These are phyloP conservation scores for Verticillium zaregamsianum DNA, from an alignment of 2,329 filamentous ascomycete species.

Conservation along the genomic window DNA sequence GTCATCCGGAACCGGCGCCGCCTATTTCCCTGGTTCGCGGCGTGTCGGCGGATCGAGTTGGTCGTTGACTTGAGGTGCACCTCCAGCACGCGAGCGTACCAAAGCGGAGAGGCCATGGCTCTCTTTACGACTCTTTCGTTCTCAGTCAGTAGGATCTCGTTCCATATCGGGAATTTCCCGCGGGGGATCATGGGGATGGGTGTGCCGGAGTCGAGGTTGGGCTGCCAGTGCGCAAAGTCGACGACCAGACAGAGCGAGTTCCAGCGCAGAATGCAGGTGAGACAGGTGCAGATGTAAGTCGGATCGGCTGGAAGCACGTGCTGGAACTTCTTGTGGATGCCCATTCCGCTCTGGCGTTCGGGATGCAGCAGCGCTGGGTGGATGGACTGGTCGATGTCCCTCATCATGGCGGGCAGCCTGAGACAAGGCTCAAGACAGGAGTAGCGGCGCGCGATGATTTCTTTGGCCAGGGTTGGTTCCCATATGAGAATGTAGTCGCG, in stretches of 20 bases:
- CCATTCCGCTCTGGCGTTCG: constrained; percentile 31
- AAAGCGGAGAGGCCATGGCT: constrained; percentile 42
- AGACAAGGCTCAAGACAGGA: constrained; percentile 46
- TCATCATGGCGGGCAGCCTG: constrained; percentile 40
- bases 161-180: constrained; percentile 45
- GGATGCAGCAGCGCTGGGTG: constrained; percentile 34
- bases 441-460: constrained; percentile 44
- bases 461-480: constrained; percentile 34
- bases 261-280: constrained; percentile 53
- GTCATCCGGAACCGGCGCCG: constrained; percentile 29
- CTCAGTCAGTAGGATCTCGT: constrained; percentile 34
- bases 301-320: constrained; percentile 45
- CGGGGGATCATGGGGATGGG: constrained; percentile 48
- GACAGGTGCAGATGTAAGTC: constrained; percentile 48
- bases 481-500: constrained; percentile 38
- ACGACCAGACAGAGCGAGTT: constrained; percentile 49
- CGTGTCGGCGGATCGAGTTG: constrained; percentile 30
- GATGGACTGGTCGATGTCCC: constrained; percentile 28
- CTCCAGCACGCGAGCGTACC: constrained; percentile 38
- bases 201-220: constrained; percentile 41
- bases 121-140: constrained; percentile 40
- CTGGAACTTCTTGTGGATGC: constrained; percentile 46
- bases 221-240: constrained; percentile 55
- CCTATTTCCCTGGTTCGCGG: constrained; percentile 43
- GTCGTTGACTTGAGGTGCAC: constrained; percentile 22